A percentile compares a stretch with the other conserved stretches of the same genome.
phyloP scores from a whole-genome alignment of 169 alveolate species.

The Neospora caninum region DNA sequence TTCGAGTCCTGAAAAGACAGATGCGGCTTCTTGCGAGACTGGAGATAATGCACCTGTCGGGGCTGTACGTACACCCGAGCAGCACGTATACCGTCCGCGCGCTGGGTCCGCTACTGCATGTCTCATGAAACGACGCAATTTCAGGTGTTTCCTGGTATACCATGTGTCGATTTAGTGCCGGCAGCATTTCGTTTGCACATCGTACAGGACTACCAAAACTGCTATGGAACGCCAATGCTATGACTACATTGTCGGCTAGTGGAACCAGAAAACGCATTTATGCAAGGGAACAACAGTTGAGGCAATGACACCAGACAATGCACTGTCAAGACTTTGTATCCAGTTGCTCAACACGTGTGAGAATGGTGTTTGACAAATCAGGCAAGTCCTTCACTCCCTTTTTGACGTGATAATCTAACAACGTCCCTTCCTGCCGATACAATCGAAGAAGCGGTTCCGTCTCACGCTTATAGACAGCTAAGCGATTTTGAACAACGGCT shows the following conservation, averaged over 20 bases:
- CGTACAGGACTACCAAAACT: too few species aligned
- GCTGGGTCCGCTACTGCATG: too few species aligned
- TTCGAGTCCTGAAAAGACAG: background rate
- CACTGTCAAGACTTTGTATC: background rate
- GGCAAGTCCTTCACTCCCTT: conserved; percentile 56
- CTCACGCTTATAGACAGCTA: conserved; percentile 14
- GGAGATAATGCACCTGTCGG: background rate
- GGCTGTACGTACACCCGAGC: conserved; percentile 12
- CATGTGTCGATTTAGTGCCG: too few species aligned
- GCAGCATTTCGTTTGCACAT: too few species aligned
- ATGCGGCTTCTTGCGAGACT: background rate
- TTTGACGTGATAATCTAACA: conserved; percentile 40
- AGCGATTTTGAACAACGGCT: conserved; percentile 37
- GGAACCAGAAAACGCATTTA: too few species aligned
- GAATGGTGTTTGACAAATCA: background rate
- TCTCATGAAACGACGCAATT: too few species aligned
- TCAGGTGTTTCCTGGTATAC: too few species aligned
- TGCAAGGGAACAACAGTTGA: too few species aligned
- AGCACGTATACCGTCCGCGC: too few species aligned
- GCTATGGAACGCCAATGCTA: too few species aligned
- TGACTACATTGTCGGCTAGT: too few species aligned
- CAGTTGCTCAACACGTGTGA: conserved; percentile 13
- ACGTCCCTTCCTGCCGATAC: conserved; percentile 26
- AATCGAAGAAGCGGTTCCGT: conserved; percentile 53
- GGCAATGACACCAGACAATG: too few species aligned